Base-by-base conservation (phyloP, 2,329 filamentous ascomycete species). In the Claviceps sp. region DNA sequence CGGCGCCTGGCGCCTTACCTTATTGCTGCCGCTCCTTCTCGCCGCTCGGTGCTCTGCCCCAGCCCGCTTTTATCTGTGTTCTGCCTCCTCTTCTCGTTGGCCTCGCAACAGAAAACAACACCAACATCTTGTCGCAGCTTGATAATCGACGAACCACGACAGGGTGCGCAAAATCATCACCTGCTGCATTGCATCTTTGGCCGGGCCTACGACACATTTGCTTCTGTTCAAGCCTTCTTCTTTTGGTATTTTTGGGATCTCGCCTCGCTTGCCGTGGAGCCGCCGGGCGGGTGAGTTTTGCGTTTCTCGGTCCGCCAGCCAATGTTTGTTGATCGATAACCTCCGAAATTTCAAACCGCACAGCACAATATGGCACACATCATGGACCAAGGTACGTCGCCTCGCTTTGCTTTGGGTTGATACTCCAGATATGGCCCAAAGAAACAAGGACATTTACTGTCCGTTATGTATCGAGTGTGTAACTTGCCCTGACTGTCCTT, bases 61-160 rank as follows among this genome's bases (percentile, higher is more conserved):
- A 51, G 52, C 53, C 52, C 53, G 54, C 55, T 52, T 51, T 42
- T 53, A n/a, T 45, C 9, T 63, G 62, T 54, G 56, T 59, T 57
- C 63, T 60, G 60, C 60, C 56, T 59, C 62, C 62, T 63, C 62
- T 60, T 59, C 61, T 63, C 65, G 67, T 70, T 70, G 67, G 67
- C 68, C 68, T 69, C 68, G 68, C 68, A 70, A 70, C 67, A 68
- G 61, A 66, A 67, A 65, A 66, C 63, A 69, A 69, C 60, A 61
- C 68, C 65, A 69, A 69, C 65, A 69, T 37, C 45, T 62, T 58
- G 54, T 58, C 55, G 55, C 54, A 58, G 52, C 57, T 54, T 54
- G 55, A 62, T 59, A 58, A 48, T 61, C 58, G 57, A 58, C 57
- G 51, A 54, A 61, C 58, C 55, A 58, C 58, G 58, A 63, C 56